Percentiles rank a stretch among this genome's conserved stretches.
Evolutionary conservation across 2,329 filamentous ascomycete species (phyloP).

Genomic region (Orbilia ellipsospora): DNA sequence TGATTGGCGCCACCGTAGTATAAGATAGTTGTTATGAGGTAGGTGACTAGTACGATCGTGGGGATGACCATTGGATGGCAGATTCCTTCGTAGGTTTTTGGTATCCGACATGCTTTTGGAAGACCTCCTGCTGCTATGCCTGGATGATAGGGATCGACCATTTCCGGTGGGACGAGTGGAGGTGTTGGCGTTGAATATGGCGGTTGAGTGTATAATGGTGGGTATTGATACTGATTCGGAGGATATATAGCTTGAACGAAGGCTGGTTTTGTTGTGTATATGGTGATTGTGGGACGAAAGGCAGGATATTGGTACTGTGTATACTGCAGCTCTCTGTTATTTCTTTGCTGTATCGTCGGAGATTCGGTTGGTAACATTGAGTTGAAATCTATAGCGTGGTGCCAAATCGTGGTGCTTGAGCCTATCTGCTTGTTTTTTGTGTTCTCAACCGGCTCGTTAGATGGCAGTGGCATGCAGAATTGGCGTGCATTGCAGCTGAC

Average conservation of each 20-base stretch:
- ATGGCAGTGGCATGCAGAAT: conserved; percentile 14
- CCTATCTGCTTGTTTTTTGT: neutral
- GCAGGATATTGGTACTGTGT: neutral
- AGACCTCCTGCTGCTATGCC: neutral
- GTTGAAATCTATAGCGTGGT: conserved; percentile 17
- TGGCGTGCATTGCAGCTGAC: conserved; percentile 19
- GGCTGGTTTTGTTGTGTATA: neutral
- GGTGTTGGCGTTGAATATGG: neutral
- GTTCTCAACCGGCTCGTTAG: neutral
- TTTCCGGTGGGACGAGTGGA: neutral
- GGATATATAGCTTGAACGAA: neutral
- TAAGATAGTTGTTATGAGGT: conserved; percentile 25
- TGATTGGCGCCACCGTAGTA: conserved; percentile 21
- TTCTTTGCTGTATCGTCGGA: neutral
- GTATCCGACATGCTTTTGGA: conserved; percentile 36
- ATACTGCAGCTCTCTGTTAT: neutral
- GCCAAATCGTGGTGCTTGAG: conserved; percentile 1
- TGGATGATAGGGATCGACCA: conserved; percentile 13
- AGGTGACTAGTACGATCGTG: conserved; percentile 25
- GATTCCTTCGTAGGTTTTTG: conserved; percentile 36
- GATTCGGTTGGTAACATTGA: neutral
- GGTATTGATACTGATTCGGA: conserved; percentile 1
- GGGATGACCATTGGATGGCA: conserved; percentile 48
- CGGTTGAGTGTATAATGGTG: neutral
- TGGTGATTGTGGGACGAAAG: conserved; percentile 8